Conservation (phyloP, 2,329 filamentous ascomycete genomes). For the Epichloe sibirici region DNA sequence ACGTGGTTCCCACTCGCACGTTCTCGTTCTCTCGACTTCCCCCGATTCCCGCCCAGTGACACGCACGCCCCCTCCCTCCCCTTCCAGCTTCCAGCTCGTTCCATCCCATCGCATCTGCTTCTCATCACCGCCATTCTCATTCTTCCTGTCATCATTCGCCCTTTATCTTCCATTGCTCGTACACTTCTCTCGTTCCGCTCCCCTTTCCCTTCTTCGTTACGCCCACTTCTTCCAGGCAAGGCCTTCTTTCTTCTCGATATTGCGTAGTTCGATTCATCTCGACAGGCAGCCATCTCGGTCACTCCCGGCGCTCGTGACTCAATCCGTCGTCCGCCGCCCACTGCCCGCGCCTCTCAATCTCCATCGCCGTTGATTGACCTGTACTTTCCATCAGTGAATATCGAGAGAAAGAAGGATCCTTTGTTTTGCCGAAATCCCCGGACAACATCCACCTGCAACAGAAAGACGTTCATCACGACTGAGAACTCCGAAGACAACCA, state of each 20-base stretch:
- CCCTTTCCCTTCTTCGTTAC: conserved; percentile 8
- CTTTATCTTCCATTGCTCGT: conserved; percentile 19
- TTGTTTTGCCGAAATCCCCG: neutral
- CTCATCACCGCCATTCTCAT: conserved; percentile 24
- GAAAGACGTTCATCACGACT: neutral
- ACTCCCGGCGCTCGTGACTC: neutral
- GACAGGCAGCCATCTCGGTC: neutral
- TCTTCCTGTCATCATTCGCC: conserved; percentile 18
- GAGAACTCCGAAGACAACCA: neutral
- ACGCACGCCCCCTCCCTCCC: conserved; percentile 14
- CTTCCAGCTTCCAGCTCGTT: conserved; percentile 20
- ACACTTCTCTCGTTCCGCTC: conserved; percentile 15
- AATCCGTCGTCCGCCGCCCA: conserved; percentile 9
- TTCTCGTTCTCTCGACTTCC: neutral
- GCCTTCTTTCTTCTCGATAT: conserved; percentile 25
- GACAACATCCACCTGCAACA: neutral
- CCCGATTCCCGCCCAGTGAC: conserved; percentile 11
- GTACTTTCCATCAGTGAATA: conserved; percentile 4
- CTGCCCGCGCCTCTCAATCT: conserved; percentile 12
- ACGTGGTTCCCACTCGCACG: neutral
- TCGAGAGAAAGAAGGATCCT: conserved; percentile 23
- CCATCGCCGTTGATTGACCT: conserved; percentile 10
- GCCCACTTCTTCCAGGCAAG: conserved; percentile 15
- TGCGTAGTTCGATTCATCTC: conserved; percentile 12
- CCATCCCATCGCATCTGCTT: conserved; percentile 7